phyloP scores from a whole-genome alignment of 2,329 filamentous ascomycete genomes.

The Paecilomyces niveus region DNA sequence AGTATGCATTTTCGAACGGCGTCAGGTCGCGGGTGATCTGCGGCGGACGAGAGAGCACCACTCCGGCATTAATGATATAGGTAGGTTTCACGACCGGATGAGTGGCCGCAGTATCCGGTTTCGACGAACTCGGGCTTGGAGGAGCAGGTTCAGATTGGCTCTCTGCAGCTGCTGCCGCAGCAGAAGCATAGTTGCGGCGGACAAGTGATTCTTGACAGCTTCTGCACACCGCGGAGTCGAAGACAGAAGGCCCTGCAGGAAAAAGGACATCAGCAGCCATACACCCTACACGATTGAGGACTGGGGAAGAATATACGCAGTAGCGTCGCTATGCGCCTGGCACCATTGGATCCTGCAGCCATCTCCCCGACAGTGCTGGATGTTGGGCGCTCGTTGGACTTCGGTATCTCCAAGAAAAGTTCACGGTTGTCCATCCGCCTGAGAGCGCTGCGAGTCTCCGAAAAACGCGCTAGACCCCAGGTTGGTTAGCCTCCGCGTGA shows the following conservation, averaged over 20 bases:
- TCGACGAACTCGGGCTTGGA: conserved; percentile 32
- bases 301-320: conserved; percentile 25
- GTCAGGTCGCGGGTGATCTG: conserved; percentile 76
- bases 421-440: conserved; percentile 24
- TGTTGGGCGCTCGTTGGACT: conserved; percentile 12
- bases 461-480: background rate
- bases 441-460: background rate
- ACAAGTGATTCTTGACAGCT: conserved; percentile 36
- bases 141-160: conserved; percentile 22
- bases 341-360: conserved; percentile 35
- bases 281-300: background rate
- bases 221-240: conserved; percentile 35
- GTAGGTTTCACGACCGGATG: conserved; percentile 26
- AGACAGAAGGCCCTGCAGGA: conserved; percentile 25
- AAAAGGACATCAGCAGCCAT: conserved; percentile 10
- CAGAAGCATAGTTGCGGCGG: conserved; percentile 34
- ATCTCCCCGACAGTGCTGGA: conserved; percentile 18
- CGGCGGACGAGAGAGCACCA: conserved; percentile 83
- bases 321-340: conserved; percentile 31
- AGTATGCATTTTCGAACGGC: conserved; percentile 86
- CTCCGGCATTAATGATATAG: conserved; percentile 53
- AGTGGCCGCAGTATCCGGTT: conserved; percentile 10
- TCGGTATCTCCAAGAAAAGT: conserved; percentile 26
- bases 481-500: background rate
- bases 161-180: conserved; percentile 30